Base-by-base conservation (phyloP, 2,329 filamentous ascomycete genomes). In the Colletotrichum sp. region DNA sequence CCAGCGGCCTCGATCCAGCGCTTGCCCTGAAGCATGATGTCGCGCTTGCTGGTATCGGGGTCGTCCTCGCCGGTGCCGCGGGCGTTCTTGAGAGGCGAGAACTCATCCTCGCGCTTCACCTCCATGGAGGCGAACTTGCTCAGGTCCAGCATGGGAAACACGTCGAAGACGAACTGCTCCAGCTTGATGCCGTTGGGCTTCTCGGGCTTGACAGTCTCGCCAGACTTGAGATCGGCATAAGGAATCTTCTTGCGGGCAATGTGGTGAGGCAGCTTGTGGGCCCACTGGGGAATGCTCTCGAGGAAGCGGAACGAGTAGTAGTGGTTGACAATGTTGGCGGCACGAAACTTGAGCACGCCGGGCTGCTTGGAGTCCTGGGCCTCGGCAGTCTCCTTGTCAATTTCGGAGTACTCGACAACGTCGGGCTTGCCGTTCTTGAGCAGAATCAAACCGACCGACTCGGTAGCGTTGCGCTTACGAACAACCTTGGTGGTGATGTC, bases 401-500 rank as follows among this genome's bases (percentile, higher is more conserved):
- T 98, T 88, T 99, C 97, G 8, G 96, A 98, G 90, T 99, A 99
- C 88, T 99, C 97, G 70, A 99, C 96, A 5, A 99, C 97, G 83
- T 98, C 97, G 52, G 97, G 97, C 87, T 94, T 96, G 85, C 96
- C 96, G 85, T 98, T 97, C 91, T 98, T 98, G 82, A 94, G 93
- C 73, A 99, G 87, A 81, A 99, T 98, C 77, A 99, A 90, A 61
- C 97, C 97, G 48, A 99, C 97, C 2, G 96, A 96, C 88, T 99
- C 97, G 82, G 95, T 97, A 69, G 97, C 96, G 83, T 96, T 94
- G 81, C 97, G 96, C 92, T 99, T 99, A 80, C 97, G 95, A 76
- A 99, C 97, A n/a, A 98, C 97, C 90, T 99, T 99, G 80, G 97
- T 99, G 36, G 96, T 96, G 81, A 99, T 97, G 86, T 98, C 96